Percentiles rank a stretch among this genome's conserved stretches.
Evolutionary conservation across 352 stramenopile genomes (phyloP).

Genomic region (Pythium rishiriense): DNA sequence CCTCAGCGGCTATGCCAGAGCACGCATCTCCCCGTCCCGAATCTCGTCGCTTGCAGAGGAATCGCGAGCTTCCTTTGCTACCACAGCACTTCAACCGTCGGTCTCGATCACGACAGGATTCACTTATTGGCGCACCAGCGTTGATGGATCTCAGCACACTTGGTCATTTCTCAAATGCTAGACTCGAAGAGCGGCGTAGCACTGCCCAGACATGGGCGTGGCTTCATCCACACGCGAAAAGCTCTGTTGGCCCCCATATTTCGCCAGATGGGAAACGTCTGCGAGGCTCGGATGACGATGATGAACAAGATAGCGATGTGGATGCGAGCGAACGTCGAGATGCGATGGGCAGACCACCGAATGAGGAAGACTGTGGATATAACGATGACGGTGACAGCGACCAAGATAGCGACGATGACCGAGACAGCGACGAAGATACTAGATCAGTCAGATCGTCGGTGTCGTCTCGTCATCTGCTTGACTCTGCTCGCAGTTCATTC

Average conservation of each 20-base stretch:
- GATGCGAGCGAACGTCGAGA: constrained; percentile 19
- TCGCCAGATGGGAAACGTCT: background rate
- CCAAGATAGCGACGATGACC: constrained; percentile 22
- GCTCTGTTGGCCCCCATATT: background rate
- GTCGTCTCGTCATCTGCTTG: constrained; percentile 15
- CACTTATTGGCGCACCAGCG: constrained; percentile 40
- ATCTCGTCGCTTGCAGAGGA: background rate
- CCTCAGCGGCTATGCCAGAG: background rate
- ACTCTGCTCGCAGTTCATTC: constrained; percentile 21
- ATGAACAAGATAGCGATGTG: constrained; percentile 15
- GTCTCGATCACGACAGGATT: constrained; percentile 21
- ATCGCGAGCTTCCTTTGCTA: constrained; percentile 17
- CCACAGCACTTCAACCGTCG: constrained; percentile 18
- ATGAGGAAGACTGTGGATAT: background rate
- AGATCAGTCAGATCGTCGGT: constrained; percentile 18
- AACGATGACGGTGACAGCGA: constrained; percentile 19
- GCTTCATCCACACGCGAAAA: constrained; percentile 23
- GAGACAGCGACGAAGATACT: constrained; percentile 26
- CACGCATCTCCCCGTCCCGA: background rate
- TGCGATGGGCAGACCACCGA: background rate
- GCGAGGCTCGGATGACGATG: background rate
- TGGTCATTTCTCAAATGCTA: constrained; percentile 51
- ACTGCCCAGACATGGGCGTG: constrained; percentile 64
- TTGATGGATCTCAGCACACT: constrained; percentile 32
- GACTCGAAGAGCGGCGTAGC: constrained; percentile 45